phyloP scores from a whole-genome alignment of 208 protist species.

The Trypanosoma melophagium region DNA sequence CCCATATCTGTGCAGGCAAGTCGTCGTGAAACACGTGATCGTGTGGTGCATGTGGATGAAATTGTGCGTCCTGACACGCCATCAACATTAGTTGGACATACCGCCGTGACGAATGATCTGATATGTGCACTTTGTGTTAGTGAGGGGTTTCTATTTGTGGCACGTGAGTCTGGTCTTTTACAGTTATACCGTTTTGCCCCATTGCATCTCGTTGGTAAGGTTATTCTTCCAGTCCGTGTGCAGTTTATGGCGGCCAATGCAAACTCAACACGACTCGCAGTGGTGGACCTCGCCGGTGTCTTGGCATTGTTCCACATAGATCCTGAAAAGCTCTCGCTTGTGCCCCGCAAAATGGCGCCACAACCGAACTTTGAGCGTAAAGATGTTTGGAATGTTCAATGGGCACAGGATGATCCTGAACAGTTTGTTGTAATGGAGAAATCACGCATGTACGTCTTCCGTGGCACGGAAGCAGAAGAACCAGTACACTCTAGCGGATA shows the following conservation, averaged over 20 bases:
- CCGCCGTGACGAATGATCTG: conserved; percentile 88
- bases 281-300: conserved; percentile 91
- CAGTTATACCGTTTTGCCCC: conserved; percentile 89
- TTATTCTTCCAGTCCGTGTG: conserved; percentile 72
- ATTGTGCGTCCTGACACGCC: conserved; percentile 68
- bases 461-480: conserved; percentile 88
- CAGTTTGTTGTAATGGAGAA: conserved; percentile 96
- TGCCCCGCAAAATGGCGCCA: conserved; percentile 57
- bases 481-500: conserved; percentile 86
- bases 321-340: conserved; percentile 50
- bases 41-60: conserved; percentile 93
- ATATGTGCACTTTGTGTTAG: conserved; percentile 88
- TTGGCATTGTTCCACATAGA: conserved; percentile 72
- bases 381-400: conserved; percentile 94
- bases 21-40: conserved; percentile 63
- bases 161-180: conserved; percentile 87
- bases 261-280: conserved; percentile 79
- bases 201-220: conserved; percentile 80
- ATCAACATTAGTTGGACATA: conserved; percentile 45
- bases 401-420: conserved; percentile 92
- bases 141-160: conserved; percentile 81
- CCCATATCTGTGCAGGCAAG: conserved; percentile 82
- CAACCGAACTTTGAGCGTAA: conserved; percentile 88
- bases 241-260: conserved; percentile 90
- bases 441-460: conserved; percentile 93